Base-by-base conservation (phyloP, 2,329 filamentous ascomycete genomes). In the Dryadomyces sulphureus region DNA sequence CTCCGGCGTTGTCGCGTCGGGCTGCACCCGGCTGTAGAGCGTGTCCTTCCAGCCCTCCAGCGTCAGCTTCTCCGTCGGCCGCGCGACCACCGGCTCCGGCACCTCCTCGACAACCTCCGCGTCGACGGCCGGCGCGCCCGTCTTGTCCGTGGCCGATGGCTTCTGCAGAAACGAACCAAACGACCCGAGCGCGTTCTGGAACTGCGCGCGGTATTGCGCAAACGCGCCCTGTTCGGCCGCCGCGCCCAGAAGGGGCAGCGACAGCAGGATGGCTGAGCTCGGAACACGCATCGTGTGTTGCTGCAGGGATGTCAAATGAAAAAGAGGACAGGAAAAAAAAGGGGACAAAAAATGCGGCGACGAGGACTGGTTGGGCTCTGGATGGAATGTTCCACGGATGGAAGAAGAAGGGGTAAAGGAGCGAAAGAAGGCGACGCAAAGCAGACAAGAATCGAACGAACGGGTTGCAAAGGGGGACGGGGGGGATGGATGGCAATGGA, bases 1-100 rank as follows among this genome's bases (percentile, higher is more conserved):
- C 62, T 82, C 80, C 5, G 83, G 80, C 7, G 65, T 70, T 11
- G 74, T 73, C 50, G 73, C 71, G 24, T 63, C 74, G 8, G 75
- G 62, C 50, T 75, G 67, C 48, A 82, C 75, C 25, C 77, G 73
- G 43, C 67, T 66, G 57, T 75, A 79, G 49, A 90, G 67, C 3
- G 78, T 75, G 22, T 80, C 64, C 60, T 79, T 75, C 81, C 83
- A 86, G 69, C 81, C 82, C 52, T 78, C 66, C 48, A 86, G 67
- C 5, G 77, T 80, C 54, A 90, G 60, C 43, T 72, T 60, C 59
- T 74, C 65, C 51, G 81, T 65, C 41, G 70, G 68, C 52, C 65
- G 62, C 40, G 62, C 60, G 3, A 20, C 9, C 16, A 32, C 45
- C 6, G 24, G 14, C 16, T 17, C 39, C 9, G 38, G 11, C 11